Evolutionary conservation across 768 basidiomycete species (phyloP).

Genomic region (Paxillus rubicundulus): DNA sequence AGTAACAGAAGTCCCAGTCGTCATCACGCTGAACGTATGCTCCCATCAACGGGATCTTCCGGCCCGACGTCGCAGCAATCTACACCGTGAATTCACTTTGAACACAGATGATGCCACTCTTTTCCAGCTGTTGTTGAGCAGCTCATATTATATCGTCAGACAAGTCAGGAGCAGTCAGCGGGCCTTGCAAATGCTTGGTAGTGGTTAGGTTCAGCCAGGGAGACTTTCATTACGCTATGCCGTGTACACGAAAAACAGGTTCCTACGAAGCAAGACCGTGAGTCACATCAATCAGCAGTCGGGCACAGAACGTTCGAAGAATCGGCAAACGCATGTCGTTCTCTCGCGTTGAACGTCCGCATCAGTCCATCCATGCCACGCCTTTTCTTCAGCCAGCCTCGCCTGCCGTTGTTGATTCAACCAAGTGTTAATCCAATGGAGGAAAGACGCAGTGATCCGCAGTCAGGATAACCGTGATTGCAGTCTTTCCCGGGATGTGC

Average conservation of each 20-base stretch:
- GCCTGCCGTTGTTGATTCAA: constrained; percentile 49
- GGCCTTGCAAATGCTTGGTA: no score
- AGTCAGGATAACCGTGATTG: constrained; percentile 58
- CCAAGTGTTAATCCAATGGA: constrained; percentile 54
- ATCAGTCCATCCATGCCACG: constrained; percentile 53
- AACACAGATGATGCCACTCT: no score
- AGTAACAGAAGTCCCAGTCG: constrained; percentile 2
- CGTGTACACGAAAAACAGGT: constrained; percentile 59
- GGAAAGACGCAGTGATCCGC: constrained; percentile 48
- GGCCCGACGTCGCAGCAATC: no score
- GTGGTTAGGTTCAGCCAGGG: no score
- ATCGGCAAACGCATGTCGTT: constrained; percentile 61
- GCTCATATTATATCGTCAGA: no score
- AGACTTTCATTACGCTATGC: constrained; percentile 28
- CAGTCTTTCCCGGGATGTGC: constrained; percentile 67
- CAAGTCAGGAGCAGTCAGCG: no score
- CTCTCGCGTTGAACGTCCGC: constrained; percentile 54
- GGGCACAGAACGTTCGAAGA: constrained; percentile 19
- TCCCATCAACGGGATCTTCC: not conserved
- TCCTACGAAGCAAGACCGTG: constrained; percentile 35
- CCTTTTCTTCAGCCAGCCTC: constrained; percentile 43
- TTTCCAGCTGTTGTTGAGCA: no score
- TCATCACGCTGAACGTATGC: not conserved
- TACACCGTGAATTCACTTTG: no score
- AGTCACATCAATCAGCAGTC: constrained; percentile 1